Conservation (phyloP, 257 asterid species). For the Nicotiana knightiana region DNA sequence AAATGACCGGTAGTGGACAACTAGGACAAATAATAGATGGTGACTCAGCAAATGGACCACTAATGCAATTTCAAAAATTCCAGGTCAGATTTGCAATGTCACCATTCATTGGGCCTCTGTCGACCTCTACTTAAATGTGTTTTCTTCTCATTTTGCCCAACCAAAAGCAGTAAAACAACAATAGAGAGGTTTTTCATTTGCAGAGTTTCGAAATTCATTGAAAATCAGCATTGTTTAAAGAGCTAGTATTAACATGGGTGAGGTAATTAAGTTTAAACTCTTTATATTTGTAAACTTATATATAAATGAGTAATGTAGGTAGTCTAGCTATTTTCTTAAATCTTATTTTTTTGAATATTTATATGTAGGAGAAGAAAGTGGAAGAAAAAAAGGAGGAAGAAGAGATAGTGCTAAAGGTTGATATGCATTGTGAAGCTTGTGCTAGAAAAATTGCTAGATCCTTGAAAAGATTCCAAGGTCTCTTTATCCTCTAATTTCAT, state of each 20-base stretch:
- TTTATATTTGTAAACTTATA: neutral
- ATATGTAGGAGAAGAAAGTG: slow-evolving; percentile 34
- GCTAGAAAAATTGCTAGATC: slow-evolving; percentile 75
- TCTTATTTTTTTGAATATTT: neutral
- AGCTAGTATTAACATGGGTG: neutral
- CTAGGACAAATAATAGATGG: slow-evolving; percentile 14
- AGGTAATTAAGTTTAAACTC: neutral
- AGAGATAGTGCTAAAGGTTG: slow-evolving; percentile 70
- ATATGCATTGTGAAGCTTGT: slow-evolving; percentile 92
- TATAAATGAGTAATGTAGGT: too few species aligned
- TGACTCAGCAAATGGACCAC: slow-evolving; percentile 30
- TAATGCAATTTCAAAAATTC: neutral
- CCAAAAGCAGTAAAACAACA: neutral
- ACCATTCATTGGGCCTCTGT: neutral
- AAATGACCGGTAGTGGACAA: too few species aligned
- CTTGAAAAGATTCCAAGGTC: slow-evolving; percentile 66
- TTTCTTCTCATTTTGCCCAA: neutral
- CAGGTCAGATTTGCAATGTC: slow-evolving; percentile 27
- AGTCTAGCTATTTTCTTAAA: neutral
- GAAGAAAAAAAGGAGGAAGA: slow-evolving; percentile 16
- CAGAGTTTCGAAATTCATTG: neutral
- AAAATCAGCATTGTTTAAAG: neutral
- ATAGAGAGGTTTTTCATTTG: neutral
- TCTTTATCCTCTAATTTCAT: neutral
- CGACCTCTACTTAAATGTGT: neutral